Evolutionary conservation across 495 filamentous ascomycete species (phyloP).

Genomic region (Darksidea phi): DNA sequence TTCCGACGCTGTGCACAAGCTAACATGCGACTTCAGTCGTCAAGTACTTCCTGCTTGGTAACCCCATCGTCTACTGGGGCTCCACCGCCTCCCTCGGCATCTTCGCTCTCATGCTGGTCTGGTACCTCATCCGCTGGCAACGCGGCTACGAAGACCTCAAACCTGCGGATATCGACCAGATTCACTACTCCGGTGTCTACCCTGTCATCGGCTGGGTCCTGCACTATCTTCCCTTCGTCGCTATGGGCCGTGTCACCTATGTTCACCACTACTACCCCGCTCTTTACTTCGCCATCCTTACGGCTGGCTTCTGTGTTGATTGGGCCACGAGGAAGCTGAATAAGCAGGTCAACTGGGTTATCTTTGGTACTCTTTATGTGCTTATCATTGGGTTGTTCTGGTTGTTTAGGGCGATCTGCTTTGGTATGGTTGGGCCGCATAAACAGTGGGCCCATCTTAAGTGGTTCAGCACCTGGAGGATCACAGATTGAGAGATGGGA

Average conservation of each 20-base stretch:
- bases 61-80: constrained; percentile 95
- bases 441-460: constrained; percentile 87
- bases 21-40: constrained; percentile 50
- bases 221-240: constrained; percentile 92
- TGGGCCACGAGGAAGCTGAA: constrained; percentile 67
- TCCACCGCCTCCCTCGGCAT: constrained; percentile 73
- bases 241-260: constrained; percentile 98
- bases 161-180: constrained; percentile 77
- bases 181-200: constrained; percentile 91
- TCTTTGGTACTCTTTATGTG: constrained; percentile 71
- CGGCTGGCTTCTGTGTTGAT: constrained; percentile 83
- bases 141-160: constrained; percentile 86
- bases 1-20: background rate
- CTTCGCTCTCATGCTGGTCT: constrained; percentile 68
- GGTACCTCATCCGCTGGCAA: constrained; percentile 95
- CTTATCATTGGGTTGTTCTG: constrained; percentile 75
- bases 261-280: constrained; percentile 99
- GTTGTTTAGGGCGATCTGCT: constrained; percentile 91
- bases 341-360: constrained; percentile 57
- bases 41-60: constrained; percentile 98
- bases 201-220: constrained; percentile 91
- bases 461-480: constrained; percentile 74
- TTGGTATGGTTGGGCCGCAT: constrained; percentile 86
- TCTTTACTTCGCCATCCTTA: constrained; percentile 95
- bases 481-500: constrained; percentile 51